A percentile compares a stretch with the other conserved stretches of the same genome.
phyloP scores from a whole-genome alignment of 768 basidiomycete genomes.

The Amanita exitialis region DNA sequence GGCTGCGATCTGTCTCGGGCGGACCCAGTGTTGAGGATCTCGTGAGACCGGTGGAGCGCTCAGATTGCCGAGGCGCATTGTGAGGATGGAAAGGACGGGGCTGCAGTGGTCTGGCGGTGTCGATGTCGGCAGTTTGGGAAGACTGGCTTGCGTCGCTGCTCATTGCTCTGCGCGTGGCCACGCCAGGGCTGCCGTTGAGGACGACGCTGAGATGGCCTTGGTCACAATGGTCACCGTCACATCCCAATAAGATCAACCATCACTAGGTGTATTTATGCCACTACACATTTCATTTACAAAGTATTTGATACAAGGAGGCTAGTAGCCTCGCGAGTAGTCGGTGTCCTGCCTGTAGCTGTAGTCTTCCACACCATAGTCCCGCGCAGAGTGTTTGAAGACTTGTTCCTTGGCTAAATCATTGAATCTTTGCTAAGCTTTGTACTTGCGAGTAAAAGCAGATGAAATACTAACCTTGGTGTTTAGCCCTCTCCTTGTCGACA shows the following conservation, averaged over 20 bases:
- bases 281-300: background rate
- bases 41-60: conserved; percentile 45
- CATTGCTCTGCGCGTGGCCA: conserved; percentile 5
- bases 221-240: background rate
- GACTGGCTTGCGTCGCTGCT: conserved; percentile 4
- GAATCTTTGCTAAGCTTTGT: background rate
- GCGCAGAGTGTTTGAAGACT: background rate
- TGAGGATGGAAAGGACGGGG: conserved; percentile 9
- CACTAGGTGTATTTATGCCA: too few relatives aligned
- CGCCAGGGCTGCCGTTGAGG: background rate
- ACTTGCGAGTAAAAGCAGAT: background rate
- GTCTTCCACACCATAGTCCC: background rate
- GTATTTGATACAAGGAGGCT: too few relatives aligned
- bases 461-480: conserved; percentile 11
- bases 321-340: background rate
- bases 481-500: conserved; percentile 15
- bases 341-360: background rate
- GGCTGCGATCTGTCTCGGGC: conserved; percentile 43
- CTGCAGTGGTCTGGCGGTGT: conserved; percentile 13
- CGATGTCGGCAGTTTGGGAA: conserved; percentile 17
- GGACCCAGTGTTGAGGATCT: conserved; percentile 57
- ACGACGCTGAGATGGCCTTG: background rate
- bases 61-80: conserved; percentile 29
- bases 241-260: too few relatives aligned
- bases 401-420: background rate